Evolutionary conservation across 768 basidiomycete genomes (phyloP), one percentile per base, ranked within the genome.

Genomic region (Suillus placidus): DNA sequence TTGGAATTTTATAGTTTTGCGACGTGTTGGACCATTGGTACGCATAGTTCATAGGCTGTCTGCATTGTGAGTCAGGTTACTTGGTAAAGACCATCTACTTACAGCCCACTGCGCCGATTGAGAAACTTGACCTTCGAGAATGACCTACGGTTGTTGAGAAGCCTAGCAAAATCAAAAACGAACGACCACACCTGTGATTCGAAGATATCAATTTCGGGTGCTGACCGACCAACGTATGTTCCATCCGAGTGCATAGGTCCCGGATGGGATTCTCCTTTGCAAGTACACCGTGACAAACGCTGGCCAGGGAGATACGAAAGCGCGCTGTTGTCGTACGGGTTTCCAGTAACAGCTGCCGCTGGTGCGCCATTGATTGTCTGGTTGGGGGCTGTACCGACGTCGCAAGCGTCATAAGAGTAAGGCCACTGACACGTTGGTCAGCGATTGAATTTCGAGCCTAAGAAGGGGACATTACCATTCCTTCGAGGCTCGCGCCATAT

Each of bases 201-300:
- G 72, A 96, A 88, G 35, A 95, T 81, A 81, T 97, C 95, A 49
- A 97, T 95, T 77, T 97, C 95, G 2, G 94, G 94, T 5, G 94
- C 92, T 35, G 89, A 75, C 58, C 95, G 86, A 13, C 94, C 95
- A 30, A 91, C 87, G 71, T 87, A 95, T 3, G 88, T 83, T 37
- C 94, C 94, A 69, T 97, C 92, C 0, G 79, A 66, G 66, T 89
- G 88, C 57, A 87, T 76, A 30, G 95, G 95, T 10, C 96, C 96
- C 4, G 96, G 96, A 77, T 97, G 95, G 9, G 88, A 81, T 77
- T 96, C 92, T 32, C 88, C 88, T 14, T 82, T 77, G 73, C 97
- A 98, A 2, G 97, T 98, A 76, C 97, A 98, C 55, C 91, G 82
- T 7, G 92, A 94, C 34, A 97, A 80, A 62, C 88, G 85, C 74